These are phyloP conservation scores for Acarospora socialis DNA, from an alignment of 2,329 filamentous ascomycete genomes.

Conservation along the genomic window DNA sequence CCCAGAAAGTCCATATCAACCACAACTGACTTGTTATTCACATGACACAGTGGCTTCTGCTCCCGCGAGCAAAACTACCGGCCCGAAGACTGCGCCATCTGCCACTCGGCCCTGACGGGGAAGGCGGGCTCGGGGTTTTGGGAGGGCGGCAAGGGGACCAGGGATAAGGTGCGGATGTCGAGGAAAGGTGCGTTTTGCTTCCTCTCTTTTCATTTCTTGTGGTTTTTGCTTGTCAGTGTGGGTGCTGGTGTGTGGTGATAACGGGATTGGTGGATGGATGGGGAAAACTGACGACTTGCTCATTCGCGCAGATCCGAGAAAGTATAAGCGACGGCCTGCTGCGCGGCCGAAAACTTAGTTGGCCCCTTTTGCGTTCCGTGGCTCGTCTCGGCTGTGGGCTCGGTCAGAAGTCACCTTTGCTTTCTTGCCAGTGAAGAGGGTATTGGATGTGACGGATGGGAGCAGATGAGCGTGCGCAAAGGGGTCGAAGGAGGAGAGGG, in stretches of 20 bases:
- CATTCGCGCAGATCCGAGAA: conserved; percentile 58
- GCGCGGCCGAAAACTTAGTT: conserved; percentile 1
- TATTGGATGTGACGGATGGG: too few relatives aligned
- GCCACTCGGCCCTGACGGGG: conserved; percentile 55
- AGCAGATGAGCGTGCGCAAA: too few relatives aligned
- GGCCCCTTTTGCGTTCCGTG: too few relatives aligned
- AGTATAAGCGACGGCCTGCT: conserved; percentile 44
- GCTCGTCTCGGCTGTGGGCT: too few relatives aligned
- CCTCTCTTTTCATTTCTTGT: background rate
- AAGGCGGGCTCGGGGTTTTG: conserved; percentile 59
- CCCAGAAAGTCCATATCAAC: conserved; percentile 5
- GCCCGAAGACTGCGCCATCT: conserved; percentile 61
- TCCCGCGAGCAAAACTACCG: conserved; percentile 68
- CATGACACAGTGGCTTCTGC: conserved; percentile 44
- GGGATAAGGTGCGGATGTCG: conserved; percentile 57
- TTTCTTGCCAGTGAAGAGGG: too few relatives aligned
- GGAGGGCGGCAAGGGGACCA: conserved; percentile 76
- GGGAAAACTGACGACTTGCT: too few relatives aligned
- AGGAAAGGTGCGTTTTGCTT: conserved; percentile 38
- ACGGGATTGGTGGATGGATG: conserved; percentile 7
- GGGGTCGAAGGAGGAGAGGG: too few relatives aligned
- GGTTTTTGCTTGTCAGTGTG: background rate
- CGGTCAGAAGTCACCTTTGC: too few relatives aligned
- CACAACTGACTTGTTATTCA: conserved; percentile 1
- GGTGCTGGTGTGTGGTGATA: background rate